A percentile compares a stretch with the other conserved stretches of the same genome.
phyloP scores from a whole-genome alignment of 2,329 filamentous ascomycete genomes.

The Alternaria postmessia region DNA sequence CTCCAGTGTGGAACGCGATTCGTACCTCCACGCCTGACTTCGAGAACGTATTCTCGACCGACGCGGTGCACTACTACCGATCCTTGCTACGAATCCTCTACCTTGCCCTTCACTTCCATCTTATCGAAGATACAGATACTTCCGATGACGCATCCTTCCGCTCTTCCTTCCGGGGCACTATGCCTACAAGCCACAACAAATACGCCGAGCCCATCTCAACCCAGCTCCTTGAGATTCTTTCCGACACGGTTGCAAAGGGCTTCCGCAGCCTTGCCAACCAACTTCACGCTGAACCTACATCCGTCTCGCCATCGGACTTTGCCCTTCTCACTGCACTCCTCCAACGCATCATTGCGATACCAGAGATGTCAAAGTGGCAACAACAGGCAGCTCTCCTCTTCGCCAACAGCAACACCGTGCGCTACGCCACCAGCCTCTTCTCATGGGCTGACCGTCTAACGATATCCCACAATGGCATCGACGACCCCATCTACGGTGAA shows the following conservation, averaged over 20 bases:
- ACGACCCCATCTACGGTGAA: constrained; percentile 91
- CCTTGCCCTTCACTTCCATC: constrained; percentile 75
- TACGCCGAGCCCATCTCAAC: constrained; percentile 38
- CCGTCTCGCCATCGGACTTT: constrained; percentile 79
- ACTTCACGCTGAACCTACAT: constrained; percentile 76
- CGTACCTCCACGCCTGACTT: constrained; percentile 64
- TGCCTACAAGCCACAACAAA: constrained; percentile 55
- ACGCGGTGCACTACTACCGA: constrained; percentile 77
- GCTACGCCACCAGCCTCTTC: constrained; percentile 85
- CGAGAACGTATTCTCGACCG: constrained; percentile 64
- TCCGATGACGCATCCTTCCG: constrained; percentile 35
- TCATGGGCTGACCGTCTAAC: constrained; percentile 91
- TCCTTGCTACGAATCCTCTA: constrained; percentile 85
- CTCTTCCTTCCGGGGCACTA: constrained; percentile 47
- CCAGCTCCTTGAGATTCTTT: constrained; percentile 77
- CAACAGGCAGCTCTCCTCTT: constrained; percentile 58
- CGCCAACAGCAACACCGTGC: constrained; percentile 71
- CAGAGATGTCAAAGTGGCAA: constrained; percentile 73
- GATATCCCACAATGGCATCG: constrained; percentile 60
- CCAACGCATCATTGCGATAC: constrained; percentile 81
- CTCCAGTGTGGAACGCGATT: constrained; percentile 68
- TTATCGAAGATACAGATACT: constrained; percentile 46
- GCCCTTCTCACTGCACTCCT: constrained; percentile 86
- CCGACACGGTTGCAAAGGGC: constrained; percentile 79
- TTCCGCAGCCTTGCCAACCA: constrained; percentile 83